A percentile compares a stretch with the other conserved stretches of the same genome.
Evolutionary conservation across 2,329 filamentous ascomycete species (phyloP).

Genomic region (Chaetomium sp.): DNA sequence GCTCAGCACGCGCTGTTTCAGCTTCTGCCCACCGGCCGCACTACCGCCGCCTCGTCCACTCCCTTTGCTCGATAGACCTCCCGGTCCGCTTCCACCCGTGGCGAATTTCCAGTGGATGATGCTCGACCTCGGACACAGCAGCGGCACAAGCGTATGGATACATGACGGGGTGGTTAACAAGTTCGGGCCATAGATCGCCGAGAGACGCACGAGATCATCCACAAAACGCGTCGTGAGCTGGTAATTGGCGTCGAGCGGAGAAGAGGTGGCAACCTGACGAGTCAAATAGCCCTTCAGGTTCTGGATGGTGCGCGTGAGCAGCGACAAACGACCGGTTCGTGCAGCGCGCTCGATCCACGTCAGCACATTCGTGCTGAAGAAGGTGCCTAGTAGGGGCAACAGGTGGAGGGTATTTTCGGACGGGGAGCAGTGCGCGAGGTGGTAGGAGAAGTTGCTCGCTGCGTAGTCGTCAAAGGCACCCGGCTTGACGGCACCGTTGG

Average conservation of each 20-base stretch:
- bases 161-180: constrained; percentile 13
- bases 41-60: too few species aligned
- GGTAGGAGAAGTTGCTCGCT: constrained; percentile 29
- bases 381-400: constrained; percentile 25
- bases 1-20: constrained; percentile 15
- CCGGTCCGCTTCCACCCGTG: too few species aligned
- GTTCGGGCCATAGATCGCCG: constrained; percentile 14
- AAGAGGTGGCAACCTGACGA: constrained; percentile 12
- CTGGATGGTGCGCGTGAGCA: constrained; percentile 11
- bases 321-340: constrained; percentile 10
- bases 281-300: constrained; percentile 14
- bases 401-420: constrained; percentile 13
- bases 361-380: constrained; percentile 30
- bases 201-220: constrained; percentile 11
- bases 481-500: constrained; percentile 5
- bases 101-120: constrained; percentile 15
- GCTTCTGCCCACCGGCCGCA: not conserved
- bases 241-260: constrained; percentile 14
- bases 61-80: too few species aligned
- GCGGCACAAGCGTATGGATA: constrained; percentile 15
- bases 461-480: constrained; percentile 26
- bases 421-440: constrained; percentile 26
- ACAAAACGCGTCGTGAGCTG: constrained; percentile 11
- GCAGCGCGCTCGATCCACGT: constrained; percentile 32
- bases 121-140: constrained; percentile 15